Evolutionary conservation across 148 eudicot species (phyloP).

Genomic region (Nyssa sinensis): DNA sequence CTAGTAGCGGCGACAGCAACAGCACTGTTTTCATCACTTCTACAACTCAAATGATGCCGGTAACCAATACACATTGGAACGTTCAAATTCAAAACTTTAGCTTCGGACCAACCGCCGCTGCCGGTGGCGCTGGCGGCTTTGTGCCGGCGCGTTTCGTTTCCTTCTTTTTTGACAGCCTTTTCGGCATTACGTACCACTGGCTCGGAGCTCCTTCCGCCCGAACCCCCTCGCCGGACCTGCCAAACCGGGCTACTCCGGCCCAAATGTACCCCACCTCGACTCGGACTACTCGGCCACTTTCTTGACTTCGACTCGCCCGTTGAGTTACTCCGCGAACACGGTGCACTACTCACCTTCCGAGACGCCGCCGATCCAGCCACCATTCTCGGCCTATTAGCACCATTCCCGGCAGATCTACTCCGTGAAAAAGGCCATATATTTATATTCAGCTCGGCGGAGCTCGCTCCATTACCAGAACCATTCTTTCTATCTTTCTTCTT

Average conservation of each 20-base stretch:
- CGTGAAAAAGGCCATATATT: conserved; percentile 90
- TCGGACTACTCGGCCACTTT: conserved; percentile 58
- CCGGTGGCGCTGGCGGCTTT: conserved; percentile 8
- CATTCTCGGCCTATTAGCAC: conserved; percentile 46
- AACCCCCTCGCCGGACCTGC: conserved; percentile 49
- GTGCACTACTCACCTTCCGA: conserved; percentile 86
- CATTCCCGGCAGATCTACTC: conserved; percentile 89
- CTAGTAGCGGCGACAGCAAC: conserved; percentile 8
- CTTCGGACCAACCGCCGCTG: conserved; percentile 17
- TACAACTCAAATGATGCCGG: conserved; percentile 49
- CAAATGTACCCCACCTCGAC: conserved; percentile 56
- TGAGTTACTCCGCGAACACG: conserved; percentile 91
- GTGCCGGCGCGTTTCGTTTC: conserved; percentile 29
- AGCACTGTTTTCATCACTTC: conserved; percentile 39
- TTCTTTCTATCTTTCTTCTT: conserved; percentile 25
- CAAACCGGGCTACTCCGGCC: conserved; percentile 90
- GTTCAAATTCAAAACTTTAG: conserved; percentile 48
- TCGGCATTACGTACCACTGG: conserved; percentile 18
- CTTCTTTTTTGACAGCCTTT: conserved; percentile 22
- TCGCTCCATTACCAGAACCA: conserved; percentile 5
- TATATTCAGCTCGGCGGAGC: conserved; percentile 73
- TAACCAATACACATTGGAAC: conserved; percentile 81
- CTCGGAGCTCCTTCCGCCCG: conserved; percentile 21
- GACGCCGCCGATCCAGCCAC: conserved; percentile 16
- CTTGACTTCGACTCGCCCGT: conserved; percentile 71